phyloP scores from a whole-genome alignment of 2,329 filamentous ascomycete genomes.

The Aspergillus proliferans region DNA sequence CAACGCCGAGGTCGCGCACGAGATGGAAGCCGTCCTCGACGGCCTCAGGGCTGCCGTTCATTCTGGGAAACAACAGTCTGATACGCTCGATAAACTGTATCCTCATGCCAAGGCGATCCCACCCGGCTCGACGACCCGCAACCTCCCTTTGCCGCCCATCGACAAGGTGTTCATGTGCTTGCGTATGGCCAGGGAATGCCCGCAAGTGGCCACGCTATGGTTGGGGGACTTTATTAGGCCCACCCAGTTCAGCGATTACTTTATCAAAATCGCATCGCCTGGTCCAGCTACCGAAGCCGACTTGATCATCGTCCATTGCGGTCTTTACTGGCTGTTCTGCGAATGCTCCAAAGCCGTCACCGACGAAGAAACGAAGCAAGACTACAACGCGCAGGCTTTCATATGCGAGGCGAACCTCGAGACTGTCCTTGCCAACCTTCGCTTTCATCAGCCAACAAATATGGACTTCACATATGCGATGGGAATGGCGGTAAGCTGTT shows the following conservation, averaged over 20 bases:
- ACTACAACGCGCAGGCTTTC: constrained; percentile 6
- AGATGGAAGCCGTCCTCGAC: constrained; percentile 1
- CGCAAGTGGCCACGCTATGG: neutral
- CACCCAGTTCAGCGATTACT: constrained; percentile 7
- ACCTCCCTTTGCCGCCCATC: neutral
- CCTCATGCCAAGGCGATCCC: neutral
- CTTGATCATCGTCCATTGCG: constrained; percentile 11
- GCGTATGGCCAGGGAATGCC: neutral
- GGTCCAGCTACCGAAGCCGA: constrained; percentile 6
- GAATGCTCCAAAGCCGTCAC: constrained; percentile 1
- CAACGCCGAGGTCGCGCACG: neutral
- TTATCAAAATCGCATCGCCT: constrained; percentile 7
- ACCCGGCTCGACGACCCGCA: neutral
- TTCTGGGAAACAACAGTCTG: constrained; percentile 1
- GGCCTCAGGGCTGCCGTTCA: constrained; percentile 3
- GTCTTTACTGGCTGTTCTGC: constrained; percentile 7
- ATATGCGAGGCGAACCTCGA: constrained; percentile 8
- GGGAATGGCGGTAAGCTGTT: constrained; percentile 9
- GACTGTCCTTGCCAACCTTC: constrained; percentile 7
- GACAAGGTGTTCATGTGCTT: neutral
- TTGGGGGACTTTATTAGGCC: neutral
- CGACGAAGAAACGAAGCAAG: neutral
- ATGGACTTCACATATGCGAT: constrained; percentile 7
- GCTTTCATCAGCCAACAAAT: constrained; percentile 4
- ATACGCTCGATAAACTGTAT: neutral